phyloP scores from a whole-genome alignment of 1,139 yeast genomes.

The Yamadazyma diospyri region DNA sequence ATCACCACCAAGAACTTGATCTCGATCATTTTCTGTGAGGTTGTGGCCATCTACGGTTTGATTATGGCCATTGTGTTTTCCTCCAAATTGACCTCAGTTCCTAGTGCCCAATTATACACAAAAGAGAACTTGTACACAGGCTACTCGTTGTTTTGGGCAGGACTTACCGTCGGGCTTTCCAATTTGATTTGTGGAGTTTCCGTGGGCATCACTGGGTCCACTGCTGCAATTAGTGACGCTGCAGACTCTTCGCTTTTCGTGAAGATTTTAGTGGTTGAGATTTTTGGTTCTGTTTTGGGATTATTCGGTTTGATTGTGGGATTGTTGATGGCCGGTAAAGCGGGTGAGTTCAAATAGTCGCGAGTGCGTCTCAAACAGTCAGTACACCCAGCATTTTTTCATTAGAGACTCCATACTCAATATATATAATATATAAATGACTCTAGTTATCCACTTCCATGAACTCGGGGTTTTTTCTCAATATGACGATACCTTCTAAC shows the following conservation, averaged over 20 bases:
- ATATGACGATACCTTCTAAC: conserved; percentile 89
- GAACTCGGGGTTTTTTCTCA: conserved; percentile 86
- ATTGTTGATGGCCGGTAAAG: conserved; percentile 93
- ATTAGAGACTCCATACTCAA: neutral
- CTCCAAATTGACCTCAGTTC: conserved; percentile 76
- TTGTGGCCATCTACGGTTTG: conserved; percentile 96
- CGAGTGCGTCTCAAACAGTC: neutral
- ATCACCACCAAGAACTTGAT: conserved; percentile 96
- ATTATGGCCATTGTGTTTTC: conserved; percentile 98
- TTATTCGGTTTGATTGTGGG: conserved; percentile 94
- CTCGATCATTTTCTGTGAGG: conserved; percentile 97
- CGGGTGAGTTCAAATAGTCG: conserved; percentile 61
- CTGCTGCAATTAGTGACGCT: conserved; percentile 97
- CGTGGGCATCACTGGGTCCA: conserved; percentile 96
- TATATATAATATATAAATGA: neutral
- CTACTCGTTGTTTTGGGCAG: conserved; percentile 96
- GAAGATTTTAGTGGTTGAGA: conserved; percentile 93
- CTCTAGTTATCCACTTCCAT: conserved; percentile 57
- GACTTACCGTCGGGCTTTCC: conserved; percentile 89
- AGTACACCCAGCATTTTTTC: conserved; percentile 1
- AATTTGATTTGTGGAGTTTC: conserved; percentile 96
- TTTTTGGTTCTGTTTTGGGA: conserved; percentile 94
- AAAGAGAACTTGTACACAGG: conserved; percentile 90
- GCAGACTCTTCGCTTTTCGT: conserved; percentile 95
- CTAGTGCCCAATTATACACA: conserved; percentile 60